phyloP scores from a whole-genome alignment of 2,329 filamentous ascomycete genomes.

The Celoporthe dispersa region DNA sequence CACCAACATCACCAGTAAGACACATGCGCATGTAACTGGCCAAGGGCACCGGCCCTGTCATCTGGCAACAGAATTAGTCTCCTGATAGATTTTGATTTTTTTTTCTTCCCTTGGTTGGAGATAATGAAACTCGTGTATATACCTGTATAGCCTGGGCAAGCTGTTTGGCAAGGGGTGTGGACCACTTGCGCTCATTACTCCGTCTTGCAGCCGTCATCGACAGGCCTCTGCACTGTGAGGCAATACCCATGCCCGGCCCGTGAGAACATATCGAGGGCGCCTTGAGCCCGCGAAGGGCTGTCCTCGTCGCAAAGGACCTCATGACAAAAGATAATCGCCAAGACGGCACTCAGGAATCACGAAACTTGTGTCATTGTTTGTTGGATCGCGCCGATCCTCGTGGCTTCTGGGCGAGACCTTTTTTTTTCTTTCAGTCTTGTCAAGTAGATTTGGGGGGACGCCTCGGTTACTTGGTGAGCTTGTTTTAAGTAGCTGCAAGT shows the following conservation, averaged over 20 bases:
- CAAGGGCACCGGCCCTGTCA: constrained; percentile 88
- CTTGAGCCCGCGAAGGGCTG: constrained; percentile 23
- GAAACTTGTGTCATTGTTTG: constrained; percentile 12
- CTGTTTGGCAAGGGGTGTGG: constrained; percentile 87
- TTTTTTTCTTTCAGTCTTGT: background rate
- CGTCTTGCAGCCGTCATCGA: constrained; percentile 18
- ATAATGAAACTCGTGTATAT: constrained; percentile 30
- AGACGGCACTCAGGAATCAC: background rate
- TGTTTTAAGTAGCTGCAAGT: background rate
- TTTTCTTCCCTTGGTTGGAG: background rate
- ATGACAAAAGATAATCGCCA: constrained; percentile 9
- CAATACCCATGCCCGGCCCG: constrained; percentile 15
- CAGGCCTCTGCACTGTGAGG: constrained; percentile 21
- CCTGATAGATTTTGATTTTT: background rate
- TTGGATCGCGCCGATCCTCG: background rate
- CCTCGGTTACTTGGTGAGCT: background rate
- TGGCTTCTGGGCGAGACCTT: background rate
- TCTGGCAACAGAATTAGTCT: constrained; percentile 36
- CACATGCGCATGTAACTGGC: constrained; percentile 99
- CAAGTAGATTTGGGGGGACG: background rate
- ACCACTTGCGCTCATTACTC: constrained; percentile 71
- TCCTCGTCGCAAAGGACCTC: constrained; percentile 21
- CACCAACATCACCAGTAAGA: constrained; percentile 85
- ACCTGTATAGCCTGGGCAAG: constrained; percentile 87
- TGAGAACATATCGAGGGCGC: constrained; percentile 10